Percentiles rank a stretch among this genome's conserved stretches.
Conservation (phyloP, 371 early-diverging fungal genomes). For the Syncephalastrum racemosum region DNA sequence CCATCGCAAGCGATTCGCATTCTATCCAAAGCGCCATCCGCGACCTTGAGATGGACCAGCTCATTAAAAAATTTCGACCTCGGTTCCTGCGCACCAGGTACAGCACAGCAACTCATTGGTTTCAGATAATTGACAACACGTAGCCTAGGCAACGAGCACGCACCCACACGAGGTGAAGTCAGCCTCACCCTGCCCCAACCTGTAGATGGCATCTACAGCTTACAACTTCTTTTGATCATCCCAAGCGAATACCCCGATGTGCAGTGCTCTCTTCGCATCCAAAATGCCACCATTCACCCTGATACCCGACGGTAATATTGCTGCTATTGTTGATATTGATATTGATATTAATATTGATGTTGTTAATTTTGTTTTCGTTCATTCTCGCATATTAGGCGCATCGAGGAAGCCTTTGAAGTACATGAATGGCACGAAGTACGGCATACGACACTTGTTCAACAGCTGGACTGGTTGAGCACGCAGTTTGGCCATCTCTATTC, state of each 20-base stretch:
- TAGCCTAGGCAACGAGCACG: conserved; percentile 8
- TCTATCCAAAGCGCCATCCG: conserved; percentile 40
- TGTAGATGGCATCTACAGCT: not conserved
- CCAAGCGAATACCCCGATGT: conserved; percentile 39
- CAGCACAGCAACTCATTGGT: not conserved
- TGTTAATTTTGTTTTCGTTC: no score
- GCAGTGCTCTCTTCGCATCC: conserved; percentile 36
- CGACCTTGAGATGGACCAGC: conserved; percentile 40
- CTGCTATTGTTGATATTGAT: not conserved
- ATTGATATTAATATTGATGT: not conserved
- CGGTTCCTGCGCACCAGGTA: conserved; percentile 30
- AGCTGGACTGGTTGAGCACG: conserved; percentile 43
- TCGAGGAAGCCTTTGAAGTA: conserved; percentile 37
- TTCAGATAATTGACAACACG: not conserved
- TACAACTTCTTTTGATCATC: conserved; percentile 31
- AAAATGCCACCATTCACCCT: conserved; percentile 21
- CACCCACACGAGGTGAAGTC: conserved; percentile 15
- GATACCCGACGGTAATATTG: conserved; percentile 25
- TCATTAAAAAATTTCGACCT: conserved; percentile 32
- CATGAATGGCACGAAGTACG: conserved; percentile 39
- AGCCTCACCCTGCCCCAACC: conserved; percentile 26
- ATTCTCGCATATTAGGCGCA: conserved; percentile 10
- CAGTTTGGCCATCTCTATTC: conserved; percentile 13
- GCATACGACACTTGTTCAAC: conserved; percentile 41
- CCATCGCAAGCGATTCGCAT: conserved; percentile 15